phyloP scores from a whole-genome alignment of 192 early-diverging fungal species.

The Gonapodya prolifera region DNA sequence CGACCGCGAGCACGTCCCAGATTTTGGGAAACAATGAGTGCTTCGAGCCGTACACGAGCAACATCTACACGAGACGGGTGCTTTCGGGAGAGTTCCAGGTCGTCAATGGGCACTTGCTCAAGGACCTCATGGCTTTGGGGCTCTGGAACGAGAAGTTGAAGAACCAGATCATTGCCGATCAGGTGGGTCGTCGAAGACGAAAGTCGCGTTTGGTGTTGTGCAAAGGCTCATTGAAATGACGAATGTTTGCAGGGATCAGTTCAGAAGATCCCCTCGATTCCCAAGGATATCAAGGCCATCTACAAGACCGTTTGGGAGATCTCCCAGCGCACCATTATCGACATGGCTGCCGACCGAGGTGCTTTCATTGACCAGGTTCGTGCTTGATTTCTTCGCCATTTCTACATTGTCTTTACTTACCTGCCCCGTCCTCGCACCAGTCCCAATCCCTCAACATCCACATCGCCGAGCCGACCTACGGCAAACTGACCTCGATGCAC shows the following conservation, averaged over 20 bases:
- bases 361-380: constrained; percentile 62
- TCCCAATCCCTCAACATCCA: constrained; percentile 92
- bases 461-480: constrained; percentile 85
- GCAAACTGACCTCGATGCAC: constrained; percentile 92
- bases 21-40: constrained; percentile 98
- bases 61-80: constrained; percentile 94
- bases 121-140: constrained; percentile 82
- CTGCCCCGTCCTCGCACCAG: constrained; percentile 47
- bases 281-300: constrained; percentile 76
- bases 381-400: not conserved
- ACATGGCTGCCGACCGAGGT: constrained; percentile 94
- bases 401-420: not conserved
- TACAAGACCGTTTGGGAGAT: constrained; percentile 99
- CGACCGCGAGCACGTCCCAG: constrained; percentile 92
- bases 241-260: constrained; percentile 82
- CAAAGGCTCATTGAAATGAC: too few species aligned
- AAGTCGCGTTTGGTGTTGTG: too few species aligned
- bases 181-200: too few species aligned
- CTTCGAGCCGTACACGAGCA: constrained; percentile 81
- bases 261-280: constrained; percentile 63
- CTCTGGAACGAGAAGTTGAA: constrained; percentile 92
- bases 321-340: constrained; percentile 78
- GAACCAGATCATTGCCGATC: constrained; percentile 86
- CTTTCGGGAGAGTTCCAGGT: constrained; percentile 97
- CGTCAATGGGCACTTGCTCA: constrained; percentile 90